Evolutionary conservation across 148 eudicot species (phyloP).

Genomic region (Drosera capensis): DNA sequence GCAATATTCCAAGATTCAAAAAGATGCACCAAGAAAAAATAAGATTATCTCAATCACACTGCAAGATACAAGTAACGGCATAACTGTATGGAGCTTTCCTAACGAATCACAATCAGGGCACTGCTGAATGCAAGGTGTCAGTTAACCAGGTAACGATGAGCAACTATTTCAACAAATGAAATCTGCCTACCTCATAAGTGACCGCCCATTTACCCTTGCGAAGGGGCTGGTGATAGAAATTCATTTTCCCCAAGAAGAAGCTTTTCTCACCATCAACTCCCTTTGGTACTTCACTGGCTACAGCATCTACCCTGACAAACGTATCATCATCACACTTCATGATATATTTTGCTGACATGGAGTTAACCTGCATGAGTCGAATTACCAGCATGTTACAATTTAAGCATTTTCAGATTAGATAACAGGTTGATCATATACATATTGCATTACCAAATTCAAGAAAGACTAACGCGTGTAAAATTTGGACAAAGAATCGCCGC

Average conservation of each 20-base stretch:
- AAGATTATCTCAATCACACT: not conserved
- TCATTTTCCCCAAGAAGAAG: constrained; percentile 69
- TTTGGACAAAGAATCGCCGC: not conserved
- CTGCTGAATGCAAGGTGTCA: not conserved
- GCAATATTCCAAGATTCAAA: constrained; percentile 8
- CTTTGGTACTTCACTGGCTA: constrained; percentile 46
- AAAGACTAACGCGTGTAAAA: too few relatives aligned
- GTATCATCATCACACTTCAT: constrained; percentile 97
- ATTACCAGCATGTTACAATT: not conserved
- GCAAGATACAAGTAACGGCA: not conserved
- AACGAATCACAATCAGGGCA: too few relatives aligned
- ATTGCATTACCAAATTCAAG: too few relatives aligned
- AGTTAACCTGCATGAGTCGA: constrained; percentile 28
- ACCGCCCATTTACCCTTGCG: constrained; percentile 94
- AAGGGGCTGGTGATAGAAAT: constrained; percentile 65
- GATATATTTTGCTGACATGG: constrained; percentile 44
- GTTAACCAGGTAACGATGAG: not conserved
- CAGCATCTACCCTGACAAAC: constrained; percentile 76
- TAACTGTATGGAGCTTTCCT: too few relatives aligned
- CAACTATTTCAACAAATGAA: not conserved
- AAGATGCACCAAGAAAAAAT: not conserved
- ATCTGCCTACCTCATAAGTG: constrained; percentile 42
- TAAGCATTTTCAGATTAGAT: not conserved
- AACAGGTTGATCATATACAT: not conserved
- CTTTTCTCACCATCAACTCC: constrained; percentile 23